Base-by-base conservation (phyloP, 108 stramenopile genomes). In the Cyclotella kingstonii region DNA sequence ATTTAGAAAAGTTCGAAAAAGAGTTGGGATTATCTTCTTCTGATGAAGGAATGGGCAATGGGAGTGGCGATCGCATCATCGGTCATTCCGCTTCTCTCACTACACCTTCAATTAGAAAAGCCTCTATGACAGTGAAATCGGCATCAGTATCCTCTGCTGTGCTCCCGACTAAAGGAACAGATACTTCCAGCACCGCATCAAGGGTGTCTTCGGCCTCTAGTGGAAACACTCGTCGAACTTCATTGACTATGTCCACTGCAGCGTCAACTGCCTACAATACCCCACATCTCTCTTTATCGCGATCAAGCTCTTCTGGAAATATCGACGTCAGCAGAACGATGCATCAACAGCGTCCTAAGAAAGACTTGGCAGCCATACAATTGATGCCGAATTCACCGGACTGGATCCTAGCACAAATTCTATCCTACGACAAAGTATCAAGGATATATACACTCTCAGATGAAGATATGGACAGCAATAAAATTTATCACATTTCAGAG, bases 401-500 rank as follows among this genome's bases (percentile, higher is more conserved):
- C 43, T 93, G 91, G 91, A 89, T 93, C 63, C 67, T 93, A n/a
- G 87, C 87, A 36, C 89, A 88, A 63, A 85, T 93, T 11, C 66
- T 89, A 33, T 61, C 79, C 3, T 64, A 76, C 42, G 87, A 93
- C 73, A 70, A 83, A 35, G 23, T 61, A 11, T 84, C 86, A 18
- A 81, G 71, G 55, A 78, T 83, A 66, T 93, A 86, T 65, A 73
- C 60, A 36, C 35, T 93, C 27, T 62, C 81, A 17, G 91, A 93
- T 55, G 91, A 93, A 68, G 91, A 93, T 66, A 50, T 75, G n/a
- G 79, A 85, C 42, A 82, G 81, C 54, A 84, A 87, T 64, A 85
- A 92, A 56, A 72, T 84, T 4, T 93, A 89, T 45, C 62, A 70
- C 27, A 71, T 93, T 4, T 84, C 91, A 8, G 82, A 84, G 47